phyloP scores from a whole-genome alignment of 2,329 filamentous ascomycete species.

The Fusarium haematococcum region DNA sequence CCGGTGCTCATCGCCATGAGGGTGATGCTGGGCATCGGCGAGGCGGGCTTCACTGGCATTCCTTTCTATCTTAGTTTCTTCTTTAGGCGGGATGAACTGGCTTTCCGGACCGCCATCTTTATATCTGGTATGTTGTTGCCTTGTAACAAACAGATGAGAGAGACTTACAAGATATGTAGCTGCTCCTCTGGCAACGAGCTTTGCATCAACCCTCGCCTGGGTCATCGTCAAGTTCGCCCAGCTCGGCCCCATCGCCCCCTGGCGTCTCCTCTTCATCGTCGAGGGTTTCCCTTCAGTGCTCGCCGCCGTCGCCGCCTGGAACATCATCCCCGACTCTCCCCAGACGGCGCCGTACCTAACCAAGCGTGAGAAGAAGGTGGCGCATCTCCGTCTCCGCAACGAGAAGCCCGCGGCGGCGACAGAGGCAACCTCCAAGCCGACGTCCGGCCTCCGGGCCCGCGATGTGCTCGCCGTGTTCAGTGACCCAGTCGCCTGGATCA shows the following conservation, averaged over 20 bases:
- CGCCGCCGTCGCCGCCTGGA: constrained; percentile 79
- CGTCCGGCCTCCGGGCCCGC: constrained; percentile 60
- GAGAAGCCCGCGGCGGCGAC: constrained; percentile 51
- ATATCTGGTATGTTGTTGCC: constrained; percentile 69
- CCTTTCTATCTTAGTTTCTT: constrained; percentile 75
- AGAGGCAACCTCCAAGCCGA: constrained; percentile 22
- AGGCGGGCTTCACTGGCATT: constrained; percentile 74
- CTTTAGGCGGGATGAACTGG: constrained; percentile 77
- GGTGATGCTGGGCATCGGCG: constrained; percentile 69
- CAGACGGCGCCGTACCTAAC: constrained; percentile 73
- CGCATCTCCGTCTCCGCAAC: constrained; percentile 72
- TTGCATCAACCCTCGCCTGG: constrained; percentile 85
- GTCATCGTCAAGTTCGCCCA: constrained; percentile 77
- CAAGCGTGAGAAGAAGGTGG: constrained; percentile 74
- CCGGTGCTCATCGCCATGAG: constrained; percentile 67
- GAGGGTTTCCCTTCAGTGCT: constrained; percentile 88
- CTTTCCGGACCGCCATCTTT: constrained; percentile 87
- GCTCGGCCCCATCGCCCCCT: constrained; percentile 77
- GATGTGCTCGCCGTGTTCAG: constrained; percentile 64
- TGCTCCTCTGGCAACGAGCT: constrained; percentile 80
- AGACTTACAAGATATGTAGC: constrained; percentile 68
- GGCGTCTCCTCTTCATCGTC: constrained; percentile 86
- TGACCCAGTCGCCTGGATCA: constrained; percentile 68
- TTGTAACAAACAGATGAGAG: constrained; percentile 1
- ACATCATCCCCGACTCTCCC: constrained; percentile 81